Conservation (phyloP, 345 rosid genomes). For the Erucastrum elatum region DNA sequence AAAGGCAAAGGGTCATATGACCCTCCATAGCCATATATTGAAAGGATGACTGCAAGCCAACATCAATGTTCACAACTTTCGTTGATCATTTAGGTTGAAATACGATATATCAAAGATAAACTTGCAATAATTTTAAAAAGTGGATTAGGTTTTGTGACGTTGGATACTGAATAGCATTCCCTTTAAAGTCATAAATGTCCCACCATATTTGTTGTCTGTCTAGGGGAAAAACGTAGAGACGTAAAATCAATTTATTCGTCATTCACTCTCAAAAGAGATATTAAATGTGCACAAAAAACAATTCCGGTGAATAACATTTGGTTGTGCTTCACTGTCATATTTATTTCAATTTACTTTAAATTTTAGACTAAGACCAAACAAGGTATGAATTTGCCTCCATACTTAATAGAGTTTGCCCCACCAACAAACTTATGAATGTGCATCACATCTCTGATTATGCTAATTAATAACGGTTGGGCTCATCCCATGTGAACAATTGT, state of each 20-base stretch:
- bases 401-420: constrained; percentile 24
- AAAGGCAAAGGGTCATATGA: too few relatives aligned
- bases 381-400: constrained; percentile 11
- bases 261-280: constrained; percentile 13
- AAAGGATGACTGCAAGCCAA: background rate
- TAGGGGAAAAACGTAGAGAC: constrained; percentile 22
- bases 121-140: background rate
- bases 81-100: background rate
- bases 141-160: constrained; percentile 24
- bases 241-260: constrained; percentile 17
- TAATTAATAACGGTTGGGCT: constrained; percentile 35
- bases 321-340: constrained; percentile 30
- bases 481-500: constrained; percentile 26
- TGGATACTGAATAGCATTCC: background rate
- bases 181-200: constrained; percentile 23
- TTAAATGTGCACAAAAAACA: background rate
- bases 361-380: constrained; percentile 34
- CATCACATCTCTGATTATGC: constrained; percentile 24
- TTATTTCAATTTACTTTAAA: constrained; percentile 5
- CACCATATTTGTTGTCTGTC: constrained; percentile 30
- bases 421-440: constrained; percentile 27
- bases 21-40: too few relatives aligned
- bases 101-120: background rate
- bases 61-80: background rate
- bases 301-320: constrained; percentile 19